These are phyloP conservation scores for Alternaria arborescens DNA, from an alignment of 2,329 filamentous ascomycete genomes.

Conservation along the genomic window DNA sequence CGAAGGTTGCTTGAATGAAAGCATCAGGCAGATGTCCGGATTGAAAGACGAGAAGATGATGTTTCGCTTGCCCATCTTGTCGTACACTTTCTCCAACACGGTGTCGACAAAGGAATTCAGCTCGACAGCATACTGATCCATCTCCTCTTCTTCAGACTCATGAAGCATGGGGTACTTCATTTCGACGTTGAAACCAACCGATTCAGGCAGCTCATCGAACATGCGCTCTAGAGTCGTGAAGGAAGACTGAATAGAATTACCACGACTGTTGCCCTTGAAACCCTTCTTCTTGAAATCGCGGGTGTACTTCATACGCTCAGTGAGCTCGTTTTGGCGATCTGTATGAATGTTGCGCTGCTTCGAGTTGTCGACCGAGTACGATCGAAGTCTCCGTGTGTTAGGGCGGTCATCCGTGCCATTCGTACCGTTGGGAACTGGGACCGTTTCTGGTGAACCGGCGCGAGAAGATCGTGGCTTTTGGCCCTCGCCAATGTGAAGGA, in stretches of 20 bases:
- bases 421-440: conserved; percentile 17
- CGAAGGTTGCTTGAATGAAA: conserved; percentile 96
- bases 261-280: conserved; percentile 93
- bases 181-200: conserved; percentile 96
- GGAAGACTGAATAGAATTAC: conserved; percentile 92
- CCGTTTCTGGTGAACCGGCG: conserved; percentile 55
- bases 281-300: conserved; percentile 93
- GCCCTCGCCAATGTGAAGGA: conserved; percentile 81
- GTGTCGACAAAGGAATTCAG: conserved; percentile 97
- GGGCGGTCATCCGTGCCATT: conserved; percentile 30
- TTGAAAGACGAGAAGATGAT: conserved; percentile 98
- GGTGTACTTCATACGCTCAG: conserved; percentile 96
- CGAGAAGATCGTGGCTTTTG: conserved; percentile 57
- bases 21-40: conserved; percentile 91
- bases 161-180: conserved; percentile 99
- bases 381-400: conserved; percentile 55
- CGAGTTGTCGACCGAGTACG: conserved; percentile 66
- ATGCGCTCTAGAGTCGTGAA: conserved; percentile 96
- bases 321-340: conserved; percentile 60
- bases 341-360: conserved; percentile 53
- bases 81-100: conserved; percentile 88
- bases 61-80: conserved; percentile 81
- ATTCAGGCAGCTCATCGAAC: conserved; percentile 81
- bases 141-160: conserved; percentile 92
- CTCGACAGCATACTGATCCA: conserved; percentile 96